Conservation (phyloP, 2,329 filamentous ascomycete genomes). For the Ambrosiella xylebori region DNA sequence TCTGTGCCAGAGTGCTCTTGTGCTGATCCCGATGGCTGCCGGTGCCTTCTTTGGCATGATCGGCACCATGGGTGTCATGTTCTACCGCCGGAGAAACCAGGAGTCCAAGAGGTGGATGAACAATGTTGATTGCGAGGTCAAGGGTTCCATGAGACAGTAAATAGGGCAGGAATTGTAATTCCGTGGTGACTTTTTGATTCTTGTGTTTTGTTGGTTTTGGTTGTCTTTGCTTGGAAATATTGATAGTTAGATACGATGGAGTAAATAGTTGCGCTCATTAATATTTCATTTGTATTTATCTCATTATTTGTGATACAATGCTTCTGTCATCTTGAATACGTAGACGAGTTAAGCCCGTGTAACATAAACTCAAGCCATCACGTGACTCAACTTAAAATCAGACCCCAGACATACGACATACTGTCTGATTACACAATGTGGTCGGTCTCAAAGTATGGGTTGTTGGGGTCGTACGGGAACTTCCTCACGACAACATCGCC, state of each 20-base stretch:
- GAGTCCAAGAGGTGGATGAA: constrained; percentile 2
- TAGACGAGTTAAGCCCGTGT: too few species aligned
- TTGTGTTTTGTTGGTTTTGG: neutral
- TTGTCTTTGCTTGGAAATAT: neutral
- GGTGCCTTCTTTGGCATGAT: constrained; percentile 1
- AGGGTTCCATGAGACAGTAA: neutral
- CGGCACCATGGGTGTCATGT: neutral
- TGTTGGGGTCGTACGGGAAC: constrained; percentile 14
- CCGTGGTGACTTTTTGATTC: neutral
- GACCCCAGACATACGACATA: too few species aligned
- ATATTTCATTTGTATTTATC: neutral
- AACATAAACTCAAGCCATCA: too few species aligned
- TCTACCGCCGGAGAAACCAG: neutral
- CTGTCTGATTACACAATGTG: constrained; percentile 6
- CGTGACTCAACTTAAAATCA: too few species aligned
- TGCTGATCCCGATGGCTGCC: neutral
- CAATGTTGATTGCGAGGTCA: neutral
- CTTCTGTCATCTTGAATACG: too few species aligned
- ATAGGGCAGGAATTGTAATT: neutral
- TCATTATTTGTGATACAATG: too few species aligned
- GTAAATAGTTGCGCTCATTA: neutral
- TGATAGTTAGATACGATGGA: neutral
- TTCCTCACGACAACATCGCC: constrained; percentile 15
- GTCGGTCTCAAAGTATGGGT: constrained; percentile 13
- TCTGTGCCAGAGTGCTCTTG: neutral